These are phyloP conservation scores for Cryptomeria japonica DNA, from an alignment of 75 land plant genomes.

Conservation along the genomic window DNA sequence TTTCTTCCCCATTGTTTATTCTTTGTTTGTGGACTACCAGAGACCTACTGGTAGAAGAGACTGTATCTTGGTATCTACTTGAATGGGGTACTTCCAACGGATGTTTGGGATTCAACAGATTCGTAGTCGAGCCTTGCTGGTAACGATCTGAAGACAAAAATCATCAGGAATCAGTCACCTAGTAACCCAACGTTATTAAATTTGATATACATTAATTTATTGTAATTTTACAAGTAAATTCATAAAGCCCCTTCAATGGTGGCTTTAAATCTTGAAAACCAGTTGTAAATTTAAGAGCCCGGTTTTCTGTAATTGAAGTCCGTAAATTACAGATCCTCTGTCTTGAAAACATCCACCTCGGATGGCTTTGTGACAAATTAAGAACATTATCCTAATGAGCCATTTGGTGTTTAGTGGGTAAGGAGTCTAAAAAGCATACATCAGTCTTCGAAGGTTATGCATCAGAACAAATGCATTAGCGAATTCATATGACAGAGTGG, in stretches of 20 bases:
- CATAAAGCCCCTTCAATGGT: background rate
- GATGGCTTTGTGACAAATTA: background rate
- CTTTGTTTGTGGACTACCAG: background rate
- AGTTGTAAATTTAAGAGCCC: background rate
- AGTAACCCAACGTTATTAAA: background rate
- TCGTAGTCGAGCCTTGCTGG: background rate
- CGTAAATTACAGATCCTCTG: background rate
- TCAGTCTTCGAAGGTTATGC: background rate
- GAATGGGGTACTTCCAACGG: background rate
- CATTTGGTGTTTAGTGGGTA: background rate
- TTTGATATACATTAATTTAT: background rate
- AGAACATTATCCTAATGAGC: background rate
- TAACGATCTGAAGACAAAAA: slow-evolving; percentile 5
- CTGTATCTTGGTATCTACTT: slow-evolving; percentile 6
- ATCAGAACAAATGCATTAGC: background rate
- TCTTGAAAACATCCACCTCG: background rate
- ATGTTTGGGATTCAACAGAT: background rate
- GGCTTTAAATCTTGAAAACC: background rate
- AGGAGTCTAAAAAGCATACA: background rate
- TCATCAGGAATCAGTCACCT: background rate
- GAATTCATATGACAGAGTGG: background rate
- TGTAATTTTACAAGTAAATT: background rate
- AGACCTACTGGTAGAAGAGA: slow-evolving; percentile 4
- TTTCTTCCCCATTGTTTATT: background rate
- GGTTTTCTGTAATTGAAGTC: background rate